Evolutionary conservation across 352 stramenopile species (phyloP), one percentile per base, ranked within the genome.

Genomic region (Globisporangium cylindrosporum): DNA sequence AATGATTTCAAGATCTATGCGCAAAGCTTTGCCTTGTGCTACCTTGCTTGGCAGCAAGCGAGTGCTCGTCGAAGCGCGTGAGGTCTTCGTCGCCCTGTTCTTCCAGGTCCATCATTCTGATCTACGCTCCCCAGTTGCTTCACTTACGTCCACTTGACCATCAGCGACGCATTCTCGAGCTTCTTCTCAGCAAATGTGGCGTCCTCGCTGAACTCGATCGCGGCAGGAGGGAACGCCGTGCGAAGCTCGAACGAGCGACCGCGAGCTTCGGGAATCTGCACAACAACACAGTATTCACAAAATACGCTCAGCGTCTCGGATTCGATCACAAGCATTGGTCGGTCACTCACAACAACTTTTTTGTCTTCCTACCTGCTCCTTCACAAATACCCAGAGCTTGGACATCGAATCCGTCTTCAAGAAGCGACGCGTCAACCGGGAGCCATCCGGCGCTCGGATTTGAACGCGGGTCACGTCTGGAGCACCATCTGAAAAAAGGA

Each of bases 91-190:
- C 54, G 25, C 54, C 27, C 36, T 46, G 36, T 46, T 18, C 36
- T 41, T 41, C 27, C 54, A 59, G 27, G 54, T 41, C 8, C 27
- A 59, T 59, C 54, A 59, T 59, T 29, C 22, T 41, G 54, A 20
- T 59, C 54, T 59, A 59, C 29, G 54, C 18, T 41, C 27, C 14
- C 27, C 6, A 12, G 25, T 41, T 59, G 36, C 54, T 36, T 34
- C 6, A 8, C 22, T 48, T 56, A 81, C 9, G 69, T 58, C 88
- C 88, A 95, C 56, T 93, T 84, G 69, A 95, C 75, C 74, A 91
- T 89, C 48, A 95, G 73, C 61, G 84, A 88, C 49, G 85, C 84
- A 65, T 93, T 93, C 58, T 85, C 82, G 10, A 95, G 78, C 51
- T 91, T 81, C 27, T 82, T 74, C 43, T 92, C 84, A 46, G 78